Evolutionary conservation across 257 asterid species (phyloP).

Genomic region (Solanum sejunctum): DNA sequence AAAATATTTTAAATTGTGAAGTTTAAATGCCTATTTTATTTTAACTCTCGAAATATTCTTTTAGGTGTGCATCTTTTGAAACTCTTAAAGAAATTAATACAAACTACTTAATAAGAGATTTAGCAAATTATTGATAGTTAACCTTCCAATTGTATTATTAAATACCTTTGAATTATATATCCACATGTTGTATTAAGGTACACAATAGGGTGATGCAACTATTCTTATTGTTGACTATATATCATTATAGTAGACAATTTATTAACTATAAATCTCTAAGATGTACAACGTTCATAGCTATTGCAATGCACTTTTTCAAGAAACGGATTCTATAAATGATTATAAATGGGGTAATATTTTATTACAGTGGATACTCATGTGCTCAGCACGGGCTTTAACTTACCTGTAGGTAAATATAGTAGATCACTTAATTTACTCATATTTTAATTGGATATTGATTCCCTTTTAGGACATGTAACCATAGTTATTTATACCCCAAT

Average conservation of each 20-base stretch:
- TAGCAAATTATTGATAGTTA: neutral
- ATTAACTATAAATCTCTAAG: neutral
- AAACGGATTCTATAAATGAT: neutral
- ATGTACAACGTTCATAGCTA: neutral
- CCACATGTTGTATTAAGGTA: neutral
- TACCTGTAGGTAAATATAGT: neutral
- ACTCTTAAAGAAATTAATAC: neutral
- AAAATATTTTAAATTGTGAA: neutral
- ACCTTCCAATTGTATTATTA: neutral
- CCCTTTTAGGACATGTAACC: neutral
- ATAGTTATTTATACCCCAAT: neutral
- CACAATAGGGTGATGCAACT: neutral
- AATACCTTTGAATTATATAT: neutral
- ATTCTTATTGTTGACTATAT: neutral
- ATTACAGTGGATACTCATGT: neutral
- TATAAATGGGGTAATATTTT: neutral
- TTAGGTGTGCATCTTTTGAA: neutral
- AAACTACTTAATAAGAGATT: neutral
- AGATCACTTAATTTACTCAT: neutral
- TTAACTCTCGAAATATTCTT: neutral
- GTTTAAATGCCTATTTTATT: neutral
- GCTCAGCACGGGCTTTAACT: neutral
- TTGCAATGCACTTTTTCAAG: neutral
- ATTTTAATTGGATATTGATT: neutral
- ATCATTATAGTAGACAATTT: neutral